Evolutionary conservation across 768 basidiomycete species (phyloP).

Genomic region (Exidia glandulosa): DNA sequence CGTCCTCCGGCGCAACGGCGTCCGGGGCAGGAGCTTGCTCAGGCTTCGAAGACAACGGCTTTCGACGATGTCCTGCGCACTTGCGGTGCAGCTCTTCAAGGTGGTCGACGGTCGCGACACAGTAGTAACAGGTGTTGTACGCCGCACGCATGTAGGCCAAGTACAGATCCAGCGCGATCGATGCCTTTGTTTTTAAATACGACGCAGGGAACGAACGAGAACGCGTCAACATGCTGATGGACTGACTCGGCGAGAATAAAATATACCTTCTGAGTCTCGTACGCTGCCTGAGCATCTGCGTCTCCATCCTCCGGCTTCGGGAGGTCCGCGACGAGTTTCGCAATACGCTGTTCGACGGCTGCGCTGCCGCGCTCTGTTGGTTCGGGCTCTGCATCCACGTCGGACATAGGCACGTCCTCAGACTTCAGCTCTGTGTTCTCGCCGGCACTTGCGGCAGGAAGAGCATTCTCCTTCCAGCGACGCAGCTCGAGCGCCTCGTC

Average conservation of each 20-base stretch:
- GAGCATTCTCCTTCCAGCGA: conserved; percentile 21
- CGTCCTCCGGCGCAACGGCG: conserved; percentile 36
- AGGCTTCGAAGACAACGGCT: conserved; percentile 47
- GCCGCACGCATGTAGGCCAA: conserved; percentile 87
- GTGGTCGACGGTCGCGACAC: conserved; percentile 85
- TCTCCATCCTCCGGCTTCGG: conserved; percentile 46
- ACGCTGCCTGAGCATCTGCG: conserved; percentile 50
- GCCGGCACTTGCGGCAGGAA: conserved; percentile 6
- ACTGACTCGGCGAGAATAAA: conserved; percentile 9
- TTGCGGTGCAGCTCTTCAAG: conserved; percentile 91
- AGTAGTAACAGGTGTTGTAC: conserved; percentile 96
- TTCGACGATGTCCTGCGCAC: conserved; percentile 86
- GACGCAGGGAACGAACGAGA: conserved; percentile 11
- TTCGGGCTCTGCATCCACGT: conserved; percentile 27
- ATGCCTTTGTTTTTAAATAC: conserved; percentile 51
- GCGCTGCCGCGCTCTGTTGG: conserved; percentile 58
- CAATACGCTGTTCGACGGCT: conserved; percentile 73
- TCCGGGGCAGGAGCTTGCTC: conserved; percentile 26
- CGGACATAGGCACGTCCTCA: conserved; percentile 16
- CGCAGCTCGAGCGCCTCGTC: conserved; percentile 50
- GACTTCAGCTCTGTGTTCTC: conserved; percentile 3
- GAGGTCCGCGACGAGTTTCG: conserved; percentile 62
- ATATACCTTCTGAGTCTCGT: conserved; percentile 60
- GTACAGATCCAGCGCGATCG: conserved; percentile 82
- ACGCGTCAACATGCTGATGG: not conserved